Evolutionary conservation across 2,329 filamentous ascomycete species (phyloP).

Genomic region (Chaetomium globosum): DNA sequence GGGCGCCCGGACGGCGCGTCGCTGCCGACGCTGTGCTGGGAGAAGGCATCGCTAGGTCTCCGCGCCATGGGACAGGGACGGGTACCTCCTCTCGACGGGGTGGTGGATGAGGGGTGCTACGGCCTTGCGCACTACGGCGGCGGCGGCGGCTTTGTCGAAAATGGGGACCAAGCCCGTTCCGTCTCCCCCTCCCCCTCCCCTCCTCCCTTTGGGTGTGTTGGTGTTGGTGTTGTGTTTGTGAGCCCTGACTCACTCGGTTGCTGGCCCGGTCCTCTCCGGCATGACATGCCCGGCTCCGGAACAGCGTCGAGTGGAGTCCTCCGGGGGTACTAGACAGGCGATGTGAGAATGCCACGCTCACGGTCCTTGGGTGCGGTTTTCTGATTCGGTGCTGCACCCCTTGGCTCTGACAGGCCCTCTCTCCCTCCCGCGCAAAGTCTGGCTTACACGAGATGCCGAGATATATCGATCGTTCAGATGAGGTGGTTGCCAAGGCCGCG

Average conservation of each 20-base stretch:
- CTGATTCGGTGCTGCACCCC: background rate
- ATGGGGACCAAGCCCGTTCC: slow-evolving; percentile 22
- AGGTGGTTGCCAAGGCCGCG: slow-evolving; percentile 33
- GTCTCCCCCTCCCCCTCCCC: slow-evolving; percentile 30
- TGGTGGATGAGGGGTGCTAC: slow-evolving; percentile 22
- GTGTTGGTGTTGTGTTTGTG: slow-evolving; percentile 7
- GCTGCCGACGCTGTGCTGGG: slow-evolving; percentile 42
- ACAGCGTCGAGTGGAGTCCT: slow-evolving; percentile 7
- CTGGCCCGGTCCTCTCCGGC: slow-evolving; percentile 23
- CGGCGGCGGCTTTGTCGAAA: slow-evolving; percentile 23
- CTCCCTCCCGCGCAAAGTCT: background rate
- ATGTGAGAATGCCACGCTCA: background rate
- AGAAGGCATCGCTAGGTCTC: slow-evolving; percentile 38
- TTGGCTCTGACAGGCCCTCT: background rate
- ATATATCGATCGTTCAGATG: slow-evolving; percentile 13
- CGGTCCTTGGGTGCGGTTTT: background rate
- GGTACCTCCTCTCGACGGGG: slow-evolving; percentile 27
- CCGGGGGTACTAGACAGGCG: background rate
- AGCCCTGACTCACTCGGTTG: slow-evolving; percentile 26
- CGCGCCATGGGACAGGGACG: slow-evolving; percentile 39
- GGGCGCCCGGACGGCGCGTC: slow-evolving; percentile 46
- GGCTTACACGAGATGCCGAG: slow-evolving; percentile 10
- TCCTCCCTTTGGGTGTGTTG: slow-evolving; percentile 21
- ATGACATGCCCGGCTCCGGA: slow-evolving; percentile 28
- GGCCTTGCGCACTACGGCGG: slow-evolving; percentile 21